A percentile compares a stretch with the other conserved stretches of the same genome.
These are phyloP conservation scores for Psidium friedrichsthalianum DNA, from an alignment of 345 rosid genomes.

Conservation along the genomic window DNA sequence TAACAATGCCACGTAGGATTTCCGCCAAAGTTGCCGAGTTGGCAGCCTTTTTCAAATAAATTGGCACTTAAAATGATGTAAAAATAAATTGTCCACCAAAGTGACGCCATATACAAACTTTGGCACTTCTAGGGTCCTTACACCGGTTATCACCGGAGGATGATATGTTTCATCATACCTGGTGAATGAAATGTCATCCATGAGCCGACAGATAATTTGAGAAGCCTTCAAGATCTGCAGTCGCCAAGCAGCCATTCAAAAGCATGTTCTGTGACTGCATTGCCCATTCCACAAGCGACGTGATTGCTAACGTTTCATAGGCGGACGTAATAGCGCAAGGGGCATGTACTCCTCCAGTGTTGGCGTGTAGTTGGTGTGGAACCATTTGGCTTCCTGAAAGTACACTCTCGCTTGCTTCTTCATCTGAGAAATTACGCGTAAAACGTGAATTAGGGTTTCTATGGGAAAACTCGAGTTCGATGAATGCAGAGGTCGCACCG, in stretches of 20 bases:
- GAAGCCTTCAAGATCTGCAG: neutral
- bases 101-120: too few species aligned
- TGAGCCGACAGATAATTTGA: neutral
- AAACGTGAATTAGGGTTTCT: neutral
- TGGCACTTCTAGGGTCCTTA: too few species aligned
- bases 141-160: neutral
- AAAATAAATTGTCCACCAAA: too few species aligned
- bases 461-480: neutral
- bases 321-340: neutral
- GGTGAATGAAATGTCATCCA: neutral
- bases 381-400: neutral
- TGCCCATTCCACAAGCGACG: neutral
- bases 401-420: neutral
- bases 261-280: neutral
- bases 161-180: neutral
- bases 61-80: too few species aligned
- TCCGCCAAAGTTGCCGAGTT: too few species aligned
- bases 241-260: neutral
- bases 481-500: neutral
- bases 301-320: neutral
- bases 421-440: neutral
- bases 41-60: too few species aligned
- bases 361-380: neutral
- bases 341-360: neutral
- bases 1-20: too few species aligned